Evolutionary conservation across 1,139 yeast species (phyloP).

Genomic region (Hansenula lynferdii): DNA sequence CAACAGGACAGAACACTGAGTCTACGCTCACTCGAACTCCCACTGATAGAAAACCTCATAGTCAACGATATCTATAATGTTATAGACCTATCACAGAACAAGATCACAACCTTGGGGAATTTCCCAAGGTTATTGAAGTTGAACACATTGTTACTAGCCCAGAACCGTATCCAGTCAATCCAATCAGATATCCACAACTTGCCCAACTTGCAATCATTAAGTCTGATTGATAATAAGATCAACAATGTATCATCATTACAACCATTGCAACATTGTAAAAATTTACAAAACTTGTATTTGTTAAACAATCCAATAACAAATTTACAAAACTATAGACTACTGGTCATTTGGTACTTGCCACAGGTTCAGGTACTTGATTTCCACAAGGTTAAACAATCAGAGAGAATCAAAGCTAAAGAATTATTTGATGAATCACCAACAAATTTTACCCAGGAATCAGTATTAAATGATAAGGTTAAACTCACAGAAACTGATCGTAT

Average conservation of each 20-base stretch:
- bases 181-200: constrained; percentile 31
- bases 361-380: constrained; percentile 61
- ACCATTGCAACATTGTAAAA: constrained; percentile 30
- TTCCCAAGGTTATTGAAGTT: constrained; percentile 45
- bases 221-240: constrained; percentile 50
- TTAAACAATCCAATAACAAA: constrained; percentile 58
- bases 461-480: too few relatives aligned
- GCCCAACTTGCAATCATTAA: constrained; percentile 44
- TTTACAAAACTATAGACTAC: constrained; percentile 52
- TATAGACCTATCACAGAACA: constrained; percentile 63
- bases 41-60: constrained; percentile 38
- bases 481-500: constrained; percentile 51
- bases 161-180: constrained; percentile 47
- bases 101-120: too few relatives aligned
- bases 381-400: constrained; percentile 50
- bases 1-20: constrained; percentile 38
- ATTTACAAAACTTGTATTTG: constrained; percentile 46
- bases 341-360: constrained; percentile 62
- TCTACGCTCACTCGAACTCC: constrained; percentile 35
- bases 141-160: constrained; percentile 48
- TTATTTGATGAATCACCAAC: constrained; percentile 47
- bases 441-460: too few relatives aligned
- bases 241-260: constrained; percentile 35
- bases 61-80: constrained; percentile 41
- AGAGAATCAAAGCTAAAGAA: constrained; percentile 40